Conservation (phyloP, 2,329 filamentous ascomycete species). For the Scolecobasidium constrictum region DNA sequence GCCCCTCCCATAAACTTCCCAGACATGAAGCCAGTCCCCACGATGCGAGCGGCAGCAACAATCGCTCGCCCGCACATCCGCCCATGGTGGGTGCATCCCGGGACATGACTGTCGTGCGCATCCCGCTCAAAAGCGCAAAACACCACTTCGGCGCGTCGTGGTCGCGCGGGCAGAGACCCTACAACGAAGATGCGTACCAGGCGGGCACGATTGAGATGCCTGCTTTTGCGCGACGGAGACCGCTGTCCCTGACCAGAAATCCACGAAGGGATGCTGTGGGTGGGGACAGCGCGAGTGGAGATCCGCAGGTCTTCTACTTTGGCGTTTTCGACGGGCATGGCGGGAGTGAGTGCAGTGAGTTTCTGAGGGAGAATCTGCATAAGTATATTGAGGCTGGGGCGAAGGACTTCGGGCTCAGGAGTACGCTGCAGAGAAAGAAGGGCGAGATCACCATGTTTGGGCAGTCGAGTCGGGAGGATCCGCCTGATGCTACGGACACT, state of each 20-base stretch:
- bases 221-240: slow-evolving; percentile 77
- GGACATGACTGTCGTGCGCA: slow-evolving; percentile 88
- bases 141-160: slow-evolving; percentile 84
- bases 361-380: slow-evolving; percentile 74
- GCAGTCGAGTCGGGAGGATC: slow-evolving; percentile 5
- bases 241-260: slow-evolving; percentile 42
- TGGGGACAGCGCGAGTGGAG: slow-evolving; percentile 69
- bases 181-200: slow-evolving; percentile 92
- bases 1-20: slow-evolving; percentile 67
- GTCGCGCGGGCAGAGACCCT: slow-evolving; percentile 69
- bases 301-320: slow-evolving; percentile 97
- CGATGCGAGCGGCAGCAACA: slow-evolving; percentile 30
- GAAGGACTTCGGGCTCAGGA: slow-evolving; percentile 63
- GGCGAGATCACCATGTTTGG: slow-evolving; percentile 10
- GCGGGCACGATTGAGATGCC: slow-evolving; percentile 89
- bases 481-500: slow-evolving; percentile 10
- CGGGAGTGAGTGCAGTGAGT: slow-evolving; percentile 77
- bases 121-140: slow-evolving; percentile 85
- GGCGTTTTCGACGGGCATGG: slow-evolving; percentile 94
- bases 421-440: slow-evolving; percentile 49
- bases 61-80: slow-evolving; percentile 24
- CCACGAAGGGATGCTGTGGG: slow-evolving; percentile 47
- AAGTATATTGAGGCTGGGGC: slow-evolving; percentile 80
- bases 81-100: slow-evolving; percentile 30
- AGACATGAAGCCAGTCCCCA: slow-evolving; percentile 77